phyloP scores from a whole-genome alignment of 345 rosid species.

The Dimocarpus longan region DNA sequence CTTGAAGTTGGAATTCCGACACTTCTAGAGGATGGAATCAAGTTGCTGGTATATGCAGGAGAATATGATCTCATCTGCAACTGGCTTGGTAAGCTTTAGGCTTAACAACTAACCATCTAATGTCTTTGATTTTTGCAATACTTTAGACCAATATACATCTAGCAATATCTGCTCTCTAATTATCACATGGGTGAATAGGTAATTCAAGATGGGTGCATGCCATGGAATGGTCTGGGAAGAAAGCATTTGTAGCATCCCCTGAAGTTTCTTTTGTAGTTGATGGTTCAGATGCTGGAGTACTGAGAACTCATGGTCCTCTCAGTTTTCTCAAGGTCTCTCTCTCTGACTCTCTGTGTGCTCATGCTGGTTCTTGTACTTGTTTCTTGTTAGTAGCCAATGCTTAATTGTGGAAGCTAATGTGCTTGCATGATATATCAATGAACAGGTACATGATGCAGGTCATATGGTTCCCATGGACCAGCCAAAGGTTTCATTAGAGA shows the following conservation, averaged over 20 bases:
- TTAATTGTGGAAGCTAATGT: slow-evolving; percentile 11
- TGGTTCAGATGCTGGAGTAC: slow-evolving; percentile 73
- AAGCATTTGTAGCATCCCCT: slow-evolving; percentile 57
- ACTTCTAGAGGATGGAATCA: slow-evolving; percentile 90
- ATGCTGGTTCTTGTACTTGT: not conserved
- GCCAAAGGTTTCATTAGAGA: slow-evolving; percentile 82
- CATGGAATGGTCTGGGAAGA: slow-evolving; percentile 94
- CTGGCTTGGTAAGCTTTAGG: slow-evolving; percentile 78
- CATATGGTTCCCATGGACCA: slow-evolving; percentile 99
- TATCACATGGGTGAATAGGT: slow-evolving; percentile 39
- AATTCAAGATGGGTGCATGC: slow-evolving; percentile 99
- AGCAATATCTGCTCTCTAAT: not conserved
- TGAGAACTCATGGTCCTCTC: slow-evolving; percentile 75
- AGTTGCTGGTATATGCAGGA: slow-evolving; percentile 92
- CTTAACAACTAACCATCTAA: not conserved
- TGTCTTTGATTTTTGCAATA: not conserved
- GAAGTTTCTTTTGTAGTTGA: slow-evolving; percentile 75
- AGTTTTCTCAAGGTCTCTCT: slow-evolving; percentile 83
- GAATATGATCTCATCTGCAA: slow-evolving; percentile 99
- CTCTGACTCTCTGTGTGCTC: not conserved
- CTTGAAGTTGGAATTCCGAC: slow-evolving; percentile 91
- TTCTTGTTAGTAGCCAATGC: not conserved
- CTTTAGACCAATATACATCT: not conserved
- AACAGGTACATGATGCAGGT: slow-evolving; percentile 88
- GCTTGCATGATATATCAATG: slow-evolving; percentile 11